phyloP scores from a whole-genome alignment of 1,284 basidiomycete genomes.

The Ceratobasidium theobromae region DNA sequence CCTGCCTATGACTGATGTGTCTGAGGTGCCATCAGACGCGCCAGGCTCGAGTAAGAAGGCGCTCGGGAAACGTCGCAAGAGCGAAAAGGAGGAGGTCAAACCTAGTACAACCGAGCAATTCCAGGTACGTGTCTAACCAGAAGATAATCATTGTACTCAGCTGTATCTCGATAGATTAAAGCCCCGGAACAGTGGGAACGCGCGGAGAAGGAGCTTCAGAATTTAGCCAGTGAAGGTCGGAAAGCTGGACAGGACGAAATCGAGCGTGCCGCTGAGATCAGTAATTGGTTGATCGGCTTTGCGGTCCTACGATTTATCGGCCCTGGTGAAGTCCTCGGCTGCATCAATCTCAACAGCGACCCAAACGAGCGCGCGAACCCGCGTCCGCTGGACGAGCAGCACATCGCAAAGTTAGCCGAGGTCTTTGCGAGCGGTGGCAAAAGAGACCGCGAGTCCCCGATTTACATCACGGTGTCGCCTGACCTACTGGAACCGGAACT shows the following conservation, averaged over 20 bases:
- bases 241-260: background rate
- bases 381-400: background rate
- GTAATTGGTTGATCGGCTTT: background rate
- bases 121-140: too few species aligned
- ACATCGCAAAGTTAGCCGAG: background rate
- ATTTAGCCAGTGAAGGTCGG: background rate
- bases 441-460: background rate
- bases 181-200: too few species aligned
- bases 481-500: background rate
- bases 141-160: too few species aligned
- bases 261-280: background rate
- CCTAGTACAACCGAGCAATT: too few species aligned
- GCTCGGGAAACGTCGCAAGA: too few species aligned
- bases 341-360: background rate
- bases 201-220: too few species aligned
- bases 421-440: background rate
- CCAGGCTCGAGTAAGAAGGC: too few species aligned
- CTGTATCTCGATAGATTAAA: too few species aligned
- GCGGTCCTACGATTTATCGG: background rate
- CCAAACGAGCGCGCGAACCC: conserved; percentile 4
- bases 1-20: too few species aligned
- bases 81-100: too few species aligned
- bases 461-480: background rate
- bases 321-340: background rate
- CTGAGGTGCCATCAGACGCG: too few species aligned